Evolutionary conservation across 2,329 filamentous ascomycete species (phyloP), one percentile per base, ranked within the genome.

Genomic region (Talaromyces sp.): DNA sequence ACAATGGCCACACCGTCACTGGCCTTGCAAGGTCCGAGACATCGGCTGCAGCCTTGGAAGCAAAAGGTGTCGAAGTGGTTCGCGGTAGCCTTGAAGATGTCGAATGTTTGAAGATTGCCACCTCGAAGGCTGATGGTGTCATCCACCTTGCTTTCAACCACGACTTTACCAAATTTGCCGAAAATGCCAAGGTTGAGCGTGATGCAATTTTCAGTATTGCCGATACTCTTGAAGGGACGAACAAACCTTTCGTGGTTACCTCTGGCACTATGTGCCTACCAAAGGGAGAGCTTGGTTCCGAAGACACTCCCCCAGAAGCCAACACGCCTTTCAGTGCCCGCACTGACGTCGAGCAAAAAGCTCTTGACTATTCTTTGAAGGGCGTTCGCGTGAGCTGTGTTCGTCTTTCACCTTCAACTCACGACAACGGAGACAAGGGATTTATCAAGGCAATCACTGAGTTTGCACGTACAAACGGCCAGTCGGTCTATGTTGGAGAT

Each of bases 141-240:
- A 68, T 77, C 49, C 73, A 78, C 49, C 66, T 77, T 5, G 76
- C 73, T 24, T 78, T 78, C 55, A 60, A 68, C 27, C 71, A 76
- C 60, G 68, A 77, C 61, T 76, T 78, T 58, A 59, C 63, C 47
- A 61, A 73, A 43, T 62, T 56, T 6, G 72, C 67, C 39, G 56
- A 54, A 3, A 56, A 55, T 27, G 64, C 67, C 24, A 56, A 57
- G 2, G 62, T 56, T 0, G 76, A 79, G 48, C 58, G 60, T 2
- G 61, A 49, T 0, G 74, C 74, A 19, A 72, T 79, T 19, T 40
- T 58, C 36, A 71, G 75, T 5, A 67, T 79, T 30, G 70, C 61
- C 3, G 52, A 61, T 0, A 68, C 57, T 2, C 63, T 78, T 1
- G 60, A 54, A 1, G 73, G 67, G 7, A 62, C 66, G 1, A 57